phyloP scores from a whole-genome alignment of 2,329 filamentous ascomycete genomes.

The Diplodia sapinea region DNA sequence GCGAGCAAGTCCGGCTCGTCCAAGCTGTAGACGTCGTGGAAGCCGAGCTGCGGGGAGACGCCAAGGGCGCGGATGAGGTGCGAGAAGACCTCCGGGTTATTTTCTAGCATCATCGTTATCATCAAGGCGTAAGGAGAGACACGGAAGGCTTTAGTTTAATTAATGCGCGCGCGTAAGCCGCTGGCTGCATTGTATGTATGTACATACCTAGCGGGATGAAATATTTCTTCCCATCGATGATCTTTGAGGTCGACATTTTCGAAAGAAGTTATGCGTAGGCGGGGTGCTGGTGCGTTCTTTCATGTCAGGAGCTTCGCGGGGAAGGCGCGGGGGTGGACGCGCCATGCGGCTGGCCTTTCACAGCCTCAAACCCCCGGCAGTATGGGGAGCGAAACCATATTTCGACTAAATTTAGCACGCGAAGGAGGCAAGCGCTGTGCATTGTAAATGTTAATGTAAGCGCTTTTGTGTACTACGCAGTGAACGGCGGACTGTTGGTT shows the following conservation, averaged over 20 bases:
- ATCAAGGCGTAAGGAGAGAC: not conserved
- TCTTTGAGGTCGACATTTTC: slow-evolving; percentile 7
- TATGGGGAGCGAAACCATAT: not conserved
- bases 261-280: not conserved
- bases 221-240: slow-evolving; percentile 3
- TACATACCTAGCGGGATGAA: slow-evolving; percentile 11
- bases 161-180: not conserved
- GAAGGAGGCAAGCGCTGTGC: not conserved
- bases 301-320: not conserved
- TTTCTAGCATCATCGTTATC: slow-evolving; percentile 53
- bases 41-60: slow-evolving; percentile 73
- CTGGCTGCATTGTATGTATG: too few relatives aligned
- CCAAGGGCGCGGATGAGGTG: slow-evolving; percentile 81
- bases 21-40: slow-evolving; percentile 93
- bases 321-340: not conserved
- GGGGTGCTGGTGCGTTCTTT: not conserved
- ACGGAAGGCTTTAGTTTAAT: too few relatives aligned
- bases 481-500: not conserved
- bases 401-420: not conserved
- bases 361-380: not conserved
- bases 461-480: not conserved
- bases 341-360: not conserved
- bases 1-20: slow-evolving; percentile 82
- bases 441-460: not conserved
- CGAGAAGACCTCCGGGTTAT: slow-evolving; percentile 89